A percentile compares a stretch with the other conserved stretches of the same genome.
Conservation (phyloP, 2,329 filamentous ascomycete species). For the Plectosphaerella plurivora region DNA sequence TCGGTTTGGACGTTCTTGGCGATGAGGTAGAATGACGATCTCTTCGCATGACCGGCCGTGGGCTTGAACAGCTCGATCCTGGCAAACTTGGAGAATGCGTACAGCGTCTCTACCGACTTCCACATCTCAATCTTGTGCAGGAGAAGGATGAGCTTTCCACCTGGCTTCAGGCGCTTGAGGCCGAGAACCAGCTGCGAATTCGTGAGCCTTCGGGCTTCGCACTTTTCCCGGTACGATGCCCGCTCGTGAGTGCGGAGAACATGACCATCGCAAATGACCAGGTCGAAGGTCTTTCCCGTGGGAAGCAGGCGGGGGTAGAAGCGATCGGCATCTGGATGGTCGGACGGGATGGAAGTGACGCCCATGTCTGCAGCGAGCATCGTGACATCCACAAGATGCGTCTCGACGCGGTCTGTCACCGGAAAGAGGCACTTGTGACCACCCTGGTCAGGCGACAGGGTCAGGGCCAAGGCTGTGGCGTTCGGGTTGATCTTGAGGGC, state of each 20-base stretch:
- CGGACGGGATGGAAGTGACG: conserved; percentile 20
- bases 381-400: conserved; percentile 39
- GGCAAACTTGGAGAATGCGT: conserved; percentile 35
- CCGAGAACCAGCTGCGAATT: conserved; percentile 37
- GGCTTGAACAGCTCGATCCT: conserved; percentile 41
- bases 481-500: conserved; percentile 29
- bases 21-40: conserved; percentile 50
- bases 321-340: conserved; percentile 22
- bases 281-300: conserved; percentile 25
- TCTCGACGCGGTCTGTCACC: conserved; percentile 7
- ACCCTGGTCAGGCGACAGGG: conserved; percentile 29
- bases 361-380: conserved; percentile 45
- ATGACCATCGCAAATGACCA: conserved; percentile 44
- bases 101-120: conserved; percentile 29
- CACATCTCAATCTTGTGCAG: conserved; percentile 42
- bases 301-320: conserved; percentile 24
- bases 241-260: conserved; percentile 34
- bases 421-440: conserved; percentile 33
- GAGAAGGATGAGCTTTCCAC: conserved; percentile 46
- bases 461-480: conserved; percentile 29
- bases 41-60: conserved; percentile 26
- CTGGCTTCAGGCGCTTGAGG: conserved; percentile 36
- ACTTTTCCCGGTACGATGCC: conserved; percentile 22
- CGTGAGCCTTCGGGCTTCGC: conserved; percentile 31
- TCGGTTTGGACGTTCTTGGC: conserved; percentile 34